These are phyloP conservation scores for Limnanthes douglasii DNA, from an alignment of 345 rosid genomes.

Conservation along the genomic window DNA sequence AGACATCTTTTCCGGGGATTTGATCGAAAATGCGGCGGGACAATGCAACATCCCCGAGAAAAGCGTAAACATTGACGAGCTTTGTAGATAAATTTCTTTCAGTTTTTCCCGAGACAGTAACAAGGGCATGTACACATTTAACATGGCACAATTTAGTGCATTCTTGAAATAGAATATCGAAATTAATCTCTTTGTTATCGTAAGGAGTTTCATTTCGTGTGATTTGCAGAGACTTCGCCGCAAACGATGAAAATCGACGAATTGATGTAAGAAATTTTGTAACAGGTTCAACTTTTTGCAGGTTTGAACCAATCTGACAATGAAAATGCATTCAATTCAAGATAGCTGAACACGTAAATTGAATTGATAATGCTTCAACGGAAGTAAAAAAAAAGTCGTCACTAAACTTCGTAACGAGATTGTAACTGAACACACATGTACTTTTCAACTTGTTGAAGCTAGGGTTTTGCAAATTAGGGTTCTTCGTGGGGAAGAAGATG, in stretches of 20 bases:
- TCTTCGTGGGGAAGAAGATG: no score
- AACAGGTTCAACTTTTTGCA: constrained; percentile 19
- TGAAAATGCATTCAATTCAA: neutral
- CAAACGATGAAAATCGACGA: no score
- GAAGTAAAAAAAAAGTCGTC: no score
- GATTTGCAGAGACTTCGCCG: constrained; percentile 13
- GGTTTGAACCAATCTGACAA: constrained; percentile 20
- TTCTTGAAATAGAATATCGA: constrained; percentile 17
- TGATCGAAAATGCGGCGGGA: constrained; percentile 25
- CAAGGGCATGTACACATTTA: constrained; percentile 27
- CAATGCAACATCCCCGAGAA: constrained; percentile 15
- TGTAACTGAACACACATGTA: no score
- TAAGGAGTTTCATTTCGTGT: constrained; percentile 3
- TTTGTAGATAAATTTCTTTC: constrained; percentile 14
- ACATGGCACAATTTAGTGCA: constrained; percentile 20
- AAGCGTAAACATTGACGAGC: constrained; percentile 33
- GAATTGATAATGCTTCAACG: no score
- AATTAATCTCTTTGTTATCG: constrained; percentile 12
- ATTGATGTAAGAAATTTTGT: no score
- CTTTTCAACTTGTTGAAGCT: no score
- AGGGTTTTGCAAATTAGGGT: no score
- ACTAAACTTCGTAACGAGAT: no score
- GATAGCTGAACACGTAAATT: no score
- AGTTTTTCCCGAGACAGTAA: constrained; percentile 22
- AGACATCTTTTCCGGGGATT: constrained; percentile 24